Evolutionary conservation across 192 early-diverging fungal genomes (phyloP), one percentile per base, ranked within the genome.

Genomic region (Mortierella claussenii): DNA sequence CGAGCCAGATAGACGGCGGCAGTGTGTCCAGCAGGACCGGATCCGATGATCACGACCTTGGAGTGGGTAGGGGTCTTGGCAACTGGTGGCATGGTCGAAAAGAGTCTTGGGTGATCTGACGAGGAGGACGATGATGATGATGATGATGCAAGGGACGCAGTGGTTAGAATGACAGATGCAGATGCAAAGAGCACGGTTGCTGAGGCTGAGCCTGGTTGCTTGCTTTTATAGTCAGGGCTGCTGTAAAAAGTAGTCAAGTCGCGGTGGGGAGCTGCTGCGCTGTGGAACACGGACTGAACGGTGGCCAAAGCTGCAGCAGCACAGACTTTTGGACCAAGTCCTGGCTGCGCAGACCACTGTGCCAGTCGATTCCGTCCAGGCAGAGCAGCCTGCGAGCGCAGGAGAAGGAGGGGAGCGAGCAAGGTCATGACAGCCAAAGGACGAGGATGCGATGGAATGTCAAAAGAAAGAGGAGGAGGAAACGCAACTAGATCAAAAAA

Each of bases 1-100:
- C 97, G 91, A 32, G 96, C 96, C 26, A 93, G 83, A 79, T 98
- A 99, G 62, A 98, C 93, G 43, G 96, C 95, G 15, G 97, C 97
- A 18, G 96, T 98, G 87, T 99, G 96, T 34, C 94, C 97, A 49
- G 97, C 95, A 55, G 97, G 97, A 9, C 97, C 97, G 9, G 94
- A 96, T 54, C 96, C 96, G 47, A 97, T 84, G 79, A 97, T 92
- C 43, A 88, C 69, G 45, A 86, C 85, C 76, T 82, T 85, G 55
- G 78, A 82, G 75, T 88, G 87, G 23, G 4, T 61, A 23, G 73
- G 73, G 23, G 56, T 43, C n/a, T 51, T 45, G 44, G 56, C 32
- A 57, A 60, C 71, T 66, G 71, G 71, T 24, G 64, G 65, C 73
- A 76, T 76, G 26, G 63, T 67, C 5, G 63, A 60, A 15, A 64